Conservation (phyloP, 2,329 filamentous ascomycete genomes). For the Drechslerella coelobrocha region DNA sequence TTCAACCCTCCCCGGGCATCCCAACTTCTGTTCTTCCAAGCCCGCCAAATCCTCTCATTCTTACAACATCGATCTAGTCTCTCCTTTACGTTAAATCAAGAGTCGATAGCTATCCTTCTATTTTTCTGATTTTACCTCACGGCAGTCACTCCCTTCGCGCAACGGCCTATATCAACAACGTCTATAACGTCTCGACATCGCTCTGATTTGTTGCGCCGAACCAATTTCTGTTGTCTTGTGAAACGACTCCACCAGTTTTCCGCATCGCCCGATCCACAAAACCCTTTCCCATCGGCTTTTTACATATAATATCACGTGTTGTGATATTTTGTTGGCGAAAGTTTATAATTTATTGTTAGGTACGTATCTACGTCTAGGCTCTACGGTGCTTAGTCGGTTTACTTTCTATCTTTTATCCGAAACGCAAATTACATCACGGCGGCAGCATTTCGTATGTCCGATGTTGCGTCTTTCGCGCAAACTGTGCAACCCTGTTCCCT, state of each 20-base stretch:
- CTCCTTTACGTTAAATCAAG: slow-evolving; percentile 47
- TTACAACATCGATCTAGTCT: slow-evolving; percentile 51
- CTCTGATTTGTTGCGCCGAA: not conserved
- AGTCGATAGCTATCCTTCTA: slow-evolving; percentile 42
- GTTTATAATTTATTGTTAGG: slow-evolving; percentile 12
- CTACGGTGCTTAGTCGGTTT: not conserved
- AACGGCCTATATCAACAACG: slow-evolving; percentile 21
- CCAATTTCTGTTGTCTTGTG: slow-evolving; percentile 12
- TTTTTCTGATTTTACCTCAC: slow-evolving; percentile 15
- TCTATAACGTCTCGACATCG: slow-evolving; percentile 11
- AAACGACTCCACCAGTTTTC: slow-evolving; percentile 43
- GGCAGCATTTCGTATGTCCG: slow-evolving; percentile 18
- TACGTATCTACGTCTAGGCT: slow-evolving; percentile 33
- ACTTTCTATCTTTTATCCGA: slow-evolving; percentile 29
- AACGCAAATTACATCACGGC: slow-evolving; percentile 30
- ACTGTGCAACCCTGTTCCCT: slow-evolving; percentile 48
- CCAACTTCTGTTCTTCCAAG: slow-evolving; percentile 33
- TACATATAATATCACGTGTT: slow-evolving; percentile 47
- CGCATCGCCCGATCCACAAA: slow-evolving; percentile 36
- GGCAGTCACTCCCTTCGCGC: slow-evolving; percentile 47
- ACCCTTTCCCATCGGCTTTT: slow-evolving; percentile 25
- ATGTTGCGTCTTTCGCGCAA: slow-evolving; percentile 28
- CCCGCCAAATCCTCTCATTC: slow-evolving; percentile 48
- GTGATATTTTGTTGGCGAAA: slow-evolving; percentile 15
- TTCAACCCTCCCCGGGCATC: slow-evolving; percentile 48